Base-by-base conservation (phyloP, 768 basidiomycete species). In the Russula lepida region DNA sequence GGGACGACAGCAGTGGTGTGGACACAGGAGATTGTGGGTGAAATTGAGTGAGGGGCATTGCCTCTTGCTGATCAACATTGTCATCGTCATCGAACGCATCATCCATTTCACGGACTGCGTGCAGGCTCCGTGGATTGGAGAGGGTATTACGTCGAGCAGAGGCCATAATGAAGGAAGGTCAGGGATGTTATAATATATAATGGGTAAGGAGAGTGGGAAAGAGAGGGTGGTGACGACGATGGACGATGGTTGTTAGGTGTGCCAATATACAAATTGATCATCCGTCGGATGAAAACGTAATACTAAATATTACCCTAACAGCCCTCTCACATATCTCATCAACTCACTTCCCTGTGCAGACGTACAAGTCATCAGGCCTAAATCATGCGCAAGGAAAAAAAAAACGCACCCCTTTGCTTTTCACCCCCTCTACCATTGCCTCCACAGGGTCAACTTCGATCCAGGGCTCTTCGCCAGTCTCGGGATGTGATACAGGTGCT, bases 401-500 rank as follows among this genome's bases (percentile, higher is more conserved):
- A 23, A 9, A 39, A 62, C 60, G 19, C 69, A 91, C 89, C 66
- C 90, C 91, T 54, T 77, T 79, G 47, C 71, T 78, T 73, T 93
- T 93, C 6, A 92, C 90, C 5, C 81, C 84, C 15, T 81, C 79
- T 6, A 92, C 81, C 86, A 93, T 89, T 33, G 83, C 83, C 63
- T 84, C 84, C 35, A 91, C 85, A 19, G 75, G 73, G 63, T 77
- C 73, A 27, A 76, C 67, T 27, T 79, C 77, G 13, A 69, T 61
- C 41, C 66, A 58, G 5, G 66, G 65, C 52, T 56, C 50, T 25
- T 57, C 61, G 11, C 64, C 65, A 27, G 75, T 71, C 17, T 79
- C 80, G 70, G 46, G 50, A 69, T 73, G n/a, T 63, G 59, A 23
- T 8, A 4, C 55, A 43, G 74, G 72, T 59, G 68, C 60, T 17